Evolutionary conservation across 1,139 yeast species (phyloP), one percentile per base, ranked within the genome.

Genomic region (Scheffersomyces quercinus): DNA sequence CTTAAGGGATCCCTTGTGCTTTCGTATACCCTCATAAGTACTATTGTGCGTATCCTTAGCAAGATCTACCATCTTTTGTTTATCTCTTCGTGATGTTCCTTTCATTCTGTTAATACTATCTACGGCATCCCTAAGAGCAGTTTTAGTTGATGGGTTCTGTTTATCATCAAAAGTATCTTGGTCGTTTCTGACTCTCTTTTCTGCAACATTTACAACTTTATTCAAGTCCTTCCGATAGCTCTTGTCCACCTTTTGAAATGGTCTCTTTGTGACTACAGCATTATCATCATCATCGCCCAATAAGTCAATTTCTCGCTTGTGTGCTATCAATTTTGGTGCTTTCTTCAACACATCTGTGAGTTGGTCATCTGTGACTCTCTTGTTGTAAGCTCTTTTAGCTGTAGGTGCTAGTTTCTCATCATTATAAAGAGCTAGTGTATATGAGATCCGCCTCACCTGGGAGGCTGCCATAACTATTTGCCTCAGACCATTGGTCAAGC

Each of bases 181-280:
- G 26, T 20, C 26, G 42, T 38, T 43, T 14, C 48, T 48, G 4
- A 54, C 56, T 39, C 45, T 38, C 35, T 53, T 44, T 35, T 47
- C 48, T 9, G 49, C 49, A 12, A 44, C 43, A 15, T 48, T 44
- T n/a, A 53, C 41, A 7, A 53, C 51, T 20, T 43, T 42, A 12
- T 53, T 51, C 10, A 53, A 33, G n/a, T 51, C 56, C 33, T 49
- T 45, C 14, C 41, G 46, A 36, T 46, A 53, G 26, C 46, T 39
- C 38, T 37, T 47, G 33, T 51, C 53, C 4, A 47, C 35, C 40
- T 47, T 51, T 37, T 42, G 42, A 11, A 48, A 43, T 9, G 44
- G 46, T 10, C 35, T 35, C 11, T 43, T 42, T 13, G 49, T 47
- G 6, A 47, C 36, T 15, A 14, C 31, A 16, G 41, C 13, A 9